Evolutionary conservation across 23 red algal species (phyloP).

Genomic region (Gracilaria caudata): DNA sequence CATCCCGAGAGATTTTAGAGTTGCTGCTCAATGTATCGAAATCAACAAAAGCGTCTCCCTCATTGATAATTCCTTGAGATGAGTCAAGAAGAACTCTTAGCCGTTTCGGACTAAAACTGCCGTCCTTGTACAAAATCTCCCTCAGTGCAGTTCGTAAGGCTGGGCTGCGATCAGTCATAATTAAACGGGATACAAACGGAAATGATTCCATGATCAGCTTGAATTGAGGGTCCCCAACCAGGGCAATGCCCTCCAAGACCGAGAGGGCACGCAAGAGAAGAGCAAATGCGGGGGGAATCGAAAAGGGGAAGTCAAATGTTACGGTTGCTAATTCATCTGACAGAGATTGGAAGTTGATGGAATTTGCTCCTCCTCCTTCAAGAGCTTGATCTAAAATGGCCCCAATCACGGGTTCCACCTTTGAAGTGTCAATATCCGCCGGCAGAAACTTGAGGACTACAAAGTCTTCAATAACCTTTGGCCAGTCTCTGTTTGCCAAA

Average conservation of each 20-base stretch:
- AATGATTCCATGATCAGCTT: constrained; percentile 95
- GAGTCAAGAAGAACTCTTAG: constrained; percentile 88
- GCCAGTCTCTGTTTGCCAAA: constrained; percentile 95
- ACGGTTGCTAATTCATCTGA: constrained; percentile 85
- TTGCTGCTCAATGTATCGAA: constrained; percentile 84
- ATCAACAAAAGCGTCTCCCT: constrained; percentile 95
- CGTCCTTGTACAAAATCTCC: constrained; percentile 92
- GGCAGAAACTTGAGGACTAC: constrained; percentile 88
- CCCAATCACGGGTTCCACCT: constrained; percentile 83
- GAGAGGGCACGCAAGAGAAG: constrained; percentile 89
- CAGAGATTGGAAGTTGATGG: constrained; percentile 92
- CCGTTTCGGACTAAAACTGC: constrained; percentile 72
- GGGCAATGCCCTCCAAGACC: constrained; percentile 96
- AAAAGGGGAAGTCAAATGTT: constrained; percentile 96
- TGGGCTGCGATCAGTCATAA: constrained; percentile 79
- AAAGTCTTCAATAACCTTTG: constrained; percentile 88
- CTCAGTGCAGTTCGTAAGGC: constrained; percentile 66
- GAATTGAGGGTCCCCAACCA: constrained; percentile 85
- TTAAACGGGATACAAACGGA: constrained; percentile 80
- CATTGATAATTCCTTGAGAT: constrained; percentile 79
- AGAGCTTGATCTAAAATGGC: constrained; percentile 95
- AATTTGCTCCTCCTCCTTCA: constrained; percentile 93
- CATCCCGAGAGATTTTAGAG: constrained; percentile 54
- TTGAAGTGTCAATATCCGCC: constrained; percentile 58
- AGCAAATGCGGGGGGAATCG: constrained; percentile 91